Percentiles rank a stretch among this genome's conserved stretches.
These are phyloP conservation scores for Coemansia sp. DNA, from an alignment of 192 early-diverging fungal species.

Conservation along the genomic window DNA sequence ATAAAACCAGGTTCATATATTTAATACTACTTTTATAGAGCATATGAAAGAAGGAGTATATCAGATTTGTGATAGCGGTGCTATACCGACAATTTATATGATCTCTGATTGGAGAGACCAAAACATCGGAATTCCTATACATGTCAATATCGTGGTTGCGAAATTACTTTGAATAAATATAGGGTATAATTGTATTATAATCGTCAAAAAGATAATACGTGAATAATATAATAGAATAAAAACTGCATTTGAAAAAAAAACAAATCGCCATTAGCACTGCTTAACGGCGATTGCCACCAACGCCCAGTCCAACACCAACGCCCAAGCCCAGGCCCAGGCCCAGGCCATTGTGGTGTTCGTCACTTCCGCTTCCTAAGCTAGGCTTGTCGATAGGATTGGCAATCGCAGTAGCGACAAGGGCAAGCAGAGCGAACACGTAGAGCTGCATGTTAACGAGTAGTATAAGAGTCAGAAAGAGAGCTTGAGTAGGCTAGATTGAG, in stretches of 20 bases:
- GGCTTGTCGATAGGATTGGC: neutral
- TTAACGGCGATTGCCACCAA: neutral
- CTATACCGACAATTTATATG: too few species aligned
- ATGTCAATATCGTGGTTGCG: neutral
- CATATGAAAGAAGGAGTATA: too few species aligned
- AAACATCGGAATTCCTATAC: neutral
- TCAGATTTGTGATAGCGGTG: too few species aligned
- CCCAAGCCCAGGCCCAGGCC: neutral
- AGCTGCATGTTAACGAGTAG: conserved; percentile 21
- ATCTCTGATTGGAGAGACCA: too few species aligned
- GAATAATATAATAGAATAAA: neutral
- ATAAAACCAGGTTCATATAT: too few species aligned
- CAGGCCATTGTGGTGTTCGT: neutral
- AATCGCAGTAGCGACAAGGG: conserved; percentile 7
- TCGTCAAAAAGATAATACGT: neutral
- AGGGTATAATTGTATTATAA: neutral
- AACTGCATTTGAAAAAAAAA: neutral
- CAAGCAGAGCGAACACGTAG: conserved; percentile 5
- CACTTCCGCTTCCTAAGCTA: too few species aligned
- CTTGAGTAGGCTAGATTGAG: neutral
- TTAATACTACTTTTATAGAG: too few species aligned
- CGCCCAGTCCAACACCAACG: neutral
- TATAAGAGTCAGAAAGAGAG: neutral
- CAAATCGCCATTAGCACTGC: neutral
- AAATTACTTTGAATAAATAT: neutral